Evolutionary conservation across 2,329 filamentous ascomycete genomes (phyloP).

Genomic region (Periconia digitata): DNA sequence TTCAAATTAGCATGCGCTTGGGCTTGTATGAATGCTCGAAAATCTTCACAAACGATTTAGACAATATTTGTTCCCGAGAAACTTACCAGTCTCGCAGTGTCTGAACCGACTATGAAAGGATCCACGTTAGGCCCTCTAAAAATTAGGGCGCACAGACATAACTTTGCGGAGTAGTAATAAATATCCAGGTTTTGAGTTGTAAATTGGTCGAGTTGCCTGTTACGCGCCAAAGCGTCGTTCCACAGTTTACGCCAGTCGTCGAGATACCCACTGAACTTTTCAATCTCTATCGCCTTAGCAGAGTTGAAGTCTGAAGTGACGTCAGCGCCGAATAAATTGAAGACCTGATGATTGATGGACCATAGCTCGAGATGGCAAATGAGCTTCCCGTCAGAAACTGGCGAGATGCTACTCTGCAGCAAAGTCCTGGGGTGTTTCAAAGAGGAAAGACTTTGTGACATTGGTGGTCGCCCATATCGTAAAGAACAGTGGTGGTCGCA

Average conservation of each 20-base stretch:
- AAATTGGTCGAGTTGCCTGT: slow-evolving; percentile 48
- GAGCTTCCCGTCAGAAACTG: slow-evolving; percentile 24
- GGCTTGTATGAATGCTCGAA: too few species aligned
- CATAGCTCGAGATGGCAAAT: slow-evolving; percentile 13
- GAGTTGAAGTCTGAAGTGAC: background rate
- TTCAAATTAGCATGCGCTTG: background rate
- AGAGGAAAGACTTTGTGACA: slow-evolving; percentile 38
- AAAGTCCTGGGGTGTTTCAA: slow-evolving; percentile 33
- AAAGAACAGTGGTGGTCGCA: slow-evolving; percentile 46
- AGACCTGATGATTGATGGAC: slow-evolving; percentile 1
- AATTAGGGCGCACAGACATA: slow-evolving; percentile 55
- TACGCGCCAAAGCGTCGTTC: background rate
- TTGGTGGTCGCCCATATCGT: slow-evolving; percentile 40
- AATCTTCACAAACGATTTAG: too few species aligned
- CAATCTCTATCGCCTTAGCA: background rate
- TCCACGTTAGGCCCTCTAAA: slow-evolving; percentile 48
- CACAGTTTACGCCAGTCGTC: too few species aligned
- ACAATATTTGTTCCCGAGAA: too few species aligned
- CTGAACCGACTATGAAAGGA: too few species aligned
- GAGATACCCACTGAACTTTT: background rate
- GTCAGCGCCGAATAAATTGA: slow-evolving; percentile 1
- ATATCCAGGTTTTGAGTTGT: slow-evolving; percentile 53
- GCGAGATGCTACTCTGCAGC: slow-evolving; percentile 33
- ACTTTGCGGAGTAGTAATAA: slow-evolving; percentile 55
- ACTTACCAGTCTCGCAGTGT: too few species aligned